Evolutionary conservation across 176 grass and related monocot genomes (phyloP).

Genomic region (Avena eriantha): DNA sequence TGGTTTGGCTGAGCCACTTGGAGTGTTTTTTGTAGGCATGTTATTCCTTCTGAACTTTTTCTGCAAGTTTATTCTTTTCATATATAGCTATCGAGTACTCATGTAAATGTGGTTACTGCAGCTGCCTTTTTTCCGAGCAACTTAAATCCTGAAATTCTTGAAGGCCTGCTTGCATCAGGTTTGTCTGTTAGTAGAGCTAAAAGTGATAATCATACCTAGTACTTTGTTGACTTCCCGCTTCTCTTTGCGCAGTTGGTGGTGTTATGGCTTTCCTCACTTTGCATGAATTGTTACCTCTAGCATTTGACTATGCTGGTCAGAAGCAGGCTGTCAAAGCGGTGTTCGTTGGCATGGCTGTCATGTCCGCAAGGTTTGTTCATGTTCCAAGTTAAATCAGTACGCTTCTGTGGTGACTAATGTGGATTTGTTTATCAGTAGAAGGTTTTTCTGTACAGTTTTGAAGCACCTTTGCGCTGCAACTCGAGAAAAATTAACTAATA

Average conservation of each 20-base stretch:
- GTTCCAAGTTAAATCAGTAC: conserved; percentile 39
- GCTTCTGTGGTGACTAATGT: conserved; percentile 5
- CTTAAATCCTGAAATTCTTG: conserved; percentile 90
- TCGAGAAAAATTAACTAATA: conserved; percentile 22
- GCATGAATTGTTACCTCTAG: conserved; percentile 96
- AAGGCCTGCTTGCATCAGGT: conserved; percentile 98
- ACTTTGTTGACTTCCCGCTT: conserved; percentile 9
- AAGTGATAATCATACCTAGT: background rate
- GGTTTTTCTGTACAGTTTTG: background rate
- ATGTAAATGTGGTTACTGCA: conserved; percentile 45
- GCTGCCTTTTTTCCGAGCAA: conserved; percentile 85
- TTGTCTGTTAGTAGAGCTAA: conserved; percentile 31
- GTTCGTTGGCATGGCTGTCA: conserved; percentile 97
- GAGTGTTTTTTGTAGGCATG: conserved; percentile 87
- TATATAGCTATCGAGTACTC: background rate
- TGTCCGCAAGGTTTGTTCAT: conserved; percentile 88
- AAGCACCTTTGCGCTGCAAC: background rate
- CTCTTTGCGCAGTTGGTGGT: conserved; percentile 73
- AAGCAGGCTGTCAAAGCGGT: conserved; percentile 98
- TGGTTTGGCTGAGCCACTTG: conserved; percentile 86
- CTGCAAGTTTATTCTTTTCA: conserved; percentile 32
- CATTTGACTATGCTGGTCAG: conserved; percentile 98
- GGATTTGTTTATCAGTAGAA: conserved; percentile 8
- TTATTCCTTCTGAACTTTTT: conserved; percentile 22
- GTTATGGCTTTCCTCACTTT: conserved; percentile 99